A percentile compares a stretch with the other conserved stretches of the same genome.
Conservation (phyloP, 2,329 filamentous ascomycete genomes). For the Endothia cerciana region DNA sequence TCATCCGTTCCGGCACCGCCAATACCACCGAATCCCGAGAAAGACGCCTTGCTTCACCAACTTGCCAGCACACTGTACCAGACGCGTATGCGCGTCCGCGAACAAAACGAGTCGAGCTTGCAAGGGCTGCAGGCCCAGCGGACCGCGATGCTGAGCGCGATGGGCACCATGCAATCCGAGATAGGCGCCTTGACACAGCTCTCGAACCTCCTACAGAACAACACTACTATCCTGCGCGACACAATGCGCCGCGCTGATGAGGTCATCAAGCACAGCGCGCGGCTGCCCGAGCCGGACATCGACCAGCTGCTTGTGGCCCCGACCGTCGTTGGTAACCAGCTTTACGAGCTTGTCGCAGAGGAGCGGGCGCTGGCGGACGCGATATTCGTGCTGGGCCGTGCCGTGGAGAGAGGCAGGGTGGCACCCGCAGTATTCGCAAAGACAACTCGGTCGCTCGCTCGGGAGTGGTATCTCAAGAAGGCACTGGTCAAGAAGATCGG, state of each 20-base stretch:
- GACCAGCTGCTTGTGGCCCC: slow-evolving; percentile 94
- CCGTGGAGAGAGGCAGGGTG: slow-evolving; percentile 73
- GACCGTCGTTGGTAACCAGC: slow-evolving; percentile 88
- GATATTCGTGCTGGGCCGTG: slow-evolving; percentile 78
- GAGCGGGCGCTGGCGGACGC: slow-evolving; percentile 86
- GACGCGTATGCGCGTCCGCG: slow-evolving; percentile 69
- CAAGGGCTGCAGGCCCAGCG: slow-evolving; percentile 79
- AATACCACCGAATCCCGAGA: slow-evolving; percentile 93
- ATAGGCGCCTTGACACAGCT: slow-evolving; percentile 72
- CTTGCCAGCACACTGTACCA: slow-evolving; percentile 71
- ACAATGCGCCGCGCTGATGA: slow-evolving; percentile 78
- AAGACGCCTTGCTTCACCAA: slow-evolving; percentile 81
- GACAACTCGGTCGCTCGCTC: slow-evolving; percentile 72
- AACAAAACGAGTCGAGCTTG: slow-evolving; percentile 75
- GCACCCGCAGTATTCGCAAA: slow-evolving; percentile 76
- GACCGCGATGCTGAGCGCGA: slow-evolving; percentile 71
- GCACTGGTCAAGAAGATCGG: slow-evolving; percentile 79
- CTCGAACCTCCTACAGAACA: slow-evolving; percentile 71
- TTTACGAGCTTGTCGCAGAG: slow-evolving; percentile 88
- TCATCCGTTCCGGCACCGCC: slow-evolving; percentile 71
- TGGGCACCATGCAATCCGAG: slow-evolving; percentile 74
- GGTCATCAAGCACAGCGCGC: slow-evolving; percentile 73
- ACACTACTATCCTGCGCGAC: slow-evolving; percentile 77
- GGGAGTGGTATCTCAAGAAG: slow-evolving; percentile 86
- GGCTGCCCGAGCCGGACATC: slow-evolving; percentile 72